Percentiles rank a stretch among this genome's conserved stretches.
These are phyloP conservation scores for Phytopythium kandeliae DNA, from an alignment of 352 stramenopile species.

Conservation along the genomic window DNA sequence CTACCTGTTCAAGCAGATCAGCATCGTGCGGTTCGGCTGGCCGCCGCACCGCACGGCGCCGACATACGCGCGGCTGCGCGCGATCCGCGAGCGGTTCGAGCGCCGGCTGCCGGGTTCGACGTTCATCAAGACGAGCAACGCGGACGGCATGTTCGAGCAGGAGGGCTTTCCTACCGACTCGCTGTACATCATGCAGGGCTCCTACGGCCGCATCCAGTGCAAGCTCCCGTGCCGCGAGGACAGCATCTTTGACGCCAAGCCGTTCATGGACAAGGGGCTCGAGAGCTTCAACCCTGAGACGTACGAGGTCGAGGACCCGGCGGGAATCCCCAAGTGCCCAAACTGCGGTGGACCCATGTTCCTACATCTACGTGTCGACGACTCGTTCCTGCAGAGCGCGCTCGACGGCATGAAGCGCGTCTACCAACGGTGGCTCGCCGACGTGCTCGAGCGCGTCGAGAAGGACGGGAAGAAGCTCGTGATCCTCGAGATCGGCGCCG, in stretches of 20 bases:
- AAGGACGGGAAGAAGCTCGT: conserved; percentile 48
- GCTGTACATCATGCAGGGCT: conserved; percentile 56
- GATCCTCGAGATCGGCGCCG: conserved; percentile 60
- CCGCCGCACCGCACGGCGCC: conserved; percentile 32
- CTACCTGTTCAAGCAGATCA: conserved; percentile 61
- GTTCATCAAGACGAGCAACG: conserved; percentile 69
- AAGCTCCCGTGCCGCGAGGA: conserved; percentile 26
- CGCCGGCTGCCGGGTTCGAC: conserved; percentile 19
- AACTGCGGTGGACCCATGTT: conserved; percentile 46
- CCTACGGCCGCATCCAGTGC: conserved; percentile 64
- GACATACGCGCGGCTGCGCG: conserved; percentile 49
- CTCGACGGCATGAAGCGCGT: conserved; percentile 23
- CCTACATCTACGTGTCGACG: conserved; percentile 37
- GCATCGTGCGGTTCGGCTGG: conserved; percentile 49
- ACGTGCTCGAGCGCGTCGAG: conserved; percentile 22
- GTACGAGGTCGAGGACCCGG: conserved; percentile 45
- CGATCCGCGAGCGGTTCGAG: conserved; percentile 36
- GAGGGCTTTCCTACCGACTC: conserved; percentile 47
- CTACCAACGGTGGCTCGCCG: conserved; percentile 35
- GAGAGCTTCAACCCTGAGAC: conserved; percentile 46
- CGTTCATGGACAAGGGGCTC: conserved; percentile 50
- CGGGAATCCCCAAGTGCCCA: conserved; percentile 44
- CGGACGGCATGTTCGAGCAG: conserved; percentile 70
- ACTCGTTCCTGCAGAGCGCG: conserved; percentile 45
- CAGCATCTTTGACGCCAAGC: conserved; percentile 41